Conservation (phyloP, 441 rosid genomes). For the Iberis amara region DNA sequence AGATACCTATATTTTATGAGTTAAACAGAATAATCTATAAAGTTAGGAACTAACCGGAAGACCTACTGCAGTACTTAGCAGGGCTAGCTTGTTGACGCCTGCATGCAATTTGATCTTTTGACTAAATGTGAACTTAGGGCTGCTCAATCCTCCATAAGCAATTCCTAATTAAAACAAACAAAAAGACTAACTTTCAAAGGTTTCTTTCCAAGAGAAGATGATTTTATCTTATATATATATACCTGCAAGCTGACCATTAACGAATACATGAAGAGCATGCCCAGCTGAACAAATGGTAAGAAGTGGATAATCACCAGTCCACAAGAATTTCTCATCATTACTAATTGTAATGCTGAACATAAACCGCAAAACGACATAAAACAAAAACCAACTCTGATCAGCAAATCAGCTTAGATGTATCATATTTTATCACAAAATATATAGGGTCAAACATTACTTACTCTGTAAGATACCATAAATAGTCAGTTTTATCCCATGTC, state of each 20-base stretch:
- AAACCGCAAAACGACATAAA: slow-evolving; percentile 18
- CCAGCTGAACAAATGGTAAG: slow-evolving; percentile 59
- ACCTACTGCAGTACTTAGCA: slow-evolving; percentile 53
- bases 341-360: slow-evolving; percentile 43
- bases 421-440: no score
- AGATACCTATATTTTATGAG: no score
- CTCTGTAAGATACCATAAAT: slow-evolving; percentile 69
- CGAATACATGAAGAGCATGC: slow-evolving; percentile 53
- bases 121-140: slow-evolving; percentile 42
- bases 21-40: no score
- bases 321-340: slow-evolving; percentile 45
- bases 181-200: no score
- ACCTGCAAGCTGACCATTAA: slow-evolving; percentile 56
- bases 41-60: slow-evolving; percentile 56
- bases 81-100: slow-evolving; percentile 53
- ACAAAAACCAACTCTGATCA: no score
- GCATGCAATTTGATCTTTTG: slow-evolving; percentile 41
- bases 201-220: no score
- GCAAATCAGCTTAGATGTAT: no score
- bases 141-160: slow-evolving; percentile 35
- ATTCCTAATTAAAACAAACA: slow-evolving; percentile 48
- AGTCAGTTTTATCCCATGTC: slow-evolving; percentile 51
- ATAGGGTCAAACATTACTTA: slow-evolving; percentile 15
- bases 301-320: slow-evolving; percentile 44
- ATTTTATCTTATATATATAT: no score